These are phyloP conservation scores for Rhodotorula toruloides DNA, from an alignment of 768 basidiomycete genomes.

Conservation along the genomic window DNA sequence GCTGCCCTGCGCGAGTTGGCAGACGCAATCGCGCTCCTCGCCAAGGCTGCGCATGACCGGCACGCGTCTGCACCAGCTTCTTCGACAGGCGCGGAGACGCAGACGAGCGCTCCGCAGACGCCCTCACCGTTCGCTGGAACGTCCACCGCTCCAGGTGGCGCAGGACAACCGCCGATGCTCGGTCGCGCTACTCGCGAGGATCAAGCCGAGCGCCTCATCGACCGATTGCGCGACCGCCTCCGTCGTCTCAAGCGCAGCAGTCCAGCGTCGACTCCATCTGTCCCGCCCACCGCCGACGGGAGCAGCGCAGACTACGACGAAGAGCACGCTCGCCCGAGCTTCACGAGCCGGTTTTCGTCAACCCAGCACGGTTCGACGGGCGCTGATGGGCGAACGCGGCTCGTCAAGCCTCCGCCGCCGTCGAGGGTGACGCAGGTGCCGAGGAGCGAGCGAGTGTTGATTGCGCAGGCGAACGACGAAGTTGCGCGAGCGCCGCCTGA, in stretches of 20 bases:
- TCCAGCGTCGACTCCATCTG: neutral
- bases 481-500: neutral
- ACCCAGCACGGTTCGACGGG: too few relatives aligned
- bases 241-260: conserved; percentile 15
- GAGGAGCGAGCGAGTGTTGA: conserved; percentile 1
- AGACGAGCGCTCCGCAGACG: neutral
- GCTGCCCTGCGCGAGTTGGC: conserved; percentile 20
- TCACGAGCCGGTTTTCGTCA: neutral
- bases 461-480: neutral
- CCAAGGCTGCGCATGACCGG: neutral
- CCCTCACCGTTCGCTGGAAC: neutral
- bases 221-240: conserved; percentile 13
- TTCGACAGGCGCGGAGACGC: neutral
- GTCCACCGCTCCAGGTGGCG: neutral
- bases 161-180: neutral
- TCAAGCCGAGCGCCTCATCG: conserved; percentile 20
- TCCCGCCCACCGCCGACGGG: neutral
- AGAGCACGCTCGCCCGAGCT: neutral
- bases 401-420: conserved; percentile 22
- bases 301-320: neutral
- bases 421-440: neutral
- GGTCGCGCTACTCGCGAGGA: conserved; percentile 1
- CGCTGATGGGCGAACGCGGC: conserved; percentile 4
- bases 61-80: neutral
- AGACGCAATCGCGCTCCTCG: conserved; percentile 6